Conservation (phyloP, 495 filamentous ascomycete genomes). For the Stereocaulon alpinum region DNA sequence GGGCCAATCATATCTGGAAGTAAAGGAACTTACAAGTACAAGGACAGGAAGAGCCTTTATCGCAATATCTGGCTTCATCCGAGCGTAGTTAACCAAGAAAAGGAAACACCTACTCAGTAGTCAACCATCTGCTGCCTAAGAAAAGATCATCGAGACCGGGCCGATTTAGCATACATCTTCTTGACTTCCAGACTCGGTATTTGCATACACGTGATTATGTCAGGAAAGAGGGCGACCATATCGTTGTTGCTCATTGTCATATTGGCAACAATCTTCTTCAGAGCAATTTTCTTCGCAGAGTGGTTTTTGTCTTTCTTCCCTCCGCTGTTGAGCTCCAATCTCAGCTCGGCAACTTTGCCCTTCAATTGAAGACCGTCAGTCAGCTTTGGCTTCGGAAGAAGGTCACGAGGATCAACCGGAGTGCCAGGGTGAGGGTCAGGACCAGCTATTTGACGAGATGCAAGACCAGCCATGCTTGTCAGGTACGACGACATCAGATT, state of each 20-base stretch:
- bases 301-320: conserved; percentile 98
- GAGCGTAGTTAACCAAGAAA: conserved; percentile 92
- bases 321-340: conserved; percentile 83
- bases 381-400: conserved; percentile 16
- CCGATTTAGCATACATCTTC: conserved; percentile 69
- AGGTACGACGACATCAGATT: not conserved
- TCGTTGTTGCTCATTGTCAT: conserved; percentile 99
- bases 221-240: conserved; percentile 95
- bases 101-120: conserved; percentile 72
- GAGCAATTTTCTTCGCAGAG: conserved; percentile 90
- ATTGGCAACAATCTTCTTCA: conserved; percentile 99
- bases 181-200: conserved; percentile 94
- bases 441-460: not conserved
- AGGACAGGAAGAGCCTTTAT: conserved; percentile 85
- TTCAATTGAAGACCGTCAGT: conserved; percentile 39
- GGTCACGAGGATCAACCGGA: conserved; percentile 23
- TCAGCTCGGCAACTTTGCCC: conserved; percentile 98
- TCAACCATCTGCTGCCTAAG: conserved; percentile 21
- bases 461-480: not conserved
- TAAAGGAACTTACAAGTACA: conserved; percentile 50
- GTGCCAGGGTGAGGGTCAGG: not conserved
- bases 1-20: not conserved
- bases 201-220: conserved; percentile 90
- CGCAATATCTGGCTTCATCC: conserved; percentile 89
- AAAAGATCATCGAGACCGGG: not conserved